Evolutionary conservation across 129 eudicot species (phyloP).

Genomic region (Deinandra increscens): DNA sequence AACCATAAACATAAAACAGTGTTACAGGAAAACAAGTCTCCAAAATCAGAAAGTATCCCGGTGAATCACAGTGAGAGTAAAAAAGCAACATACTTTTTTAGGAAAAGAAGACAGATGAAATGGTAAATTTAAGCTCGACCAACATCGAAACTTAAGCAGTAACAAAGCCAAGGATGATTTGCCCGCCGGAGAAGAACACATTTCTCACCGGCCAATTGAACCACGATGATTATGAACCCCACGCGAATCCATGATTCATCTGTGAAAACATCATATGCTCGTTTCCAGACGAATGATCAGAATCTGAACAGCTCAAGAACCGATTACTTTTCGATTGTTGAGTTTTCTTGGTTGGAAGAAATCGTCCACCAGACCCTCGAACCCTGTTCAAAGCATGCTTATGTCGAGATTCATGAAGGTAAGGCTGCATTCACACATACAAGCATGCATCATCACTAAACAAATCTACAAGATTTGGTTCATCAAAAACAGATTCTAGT

Average conservation of each 20-base stretch:
- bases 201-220: constrained; percentile 46
- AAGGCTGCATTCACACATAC: constrained; percentile 41
- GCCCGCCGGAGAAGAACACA: constrained; percentile 50
- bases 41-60: constrained; percentile 5
- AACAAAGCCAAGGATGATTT: constrained; percentile 98
- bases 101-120: constrained; percentile 12
- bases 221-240: constrained; percentile 40
- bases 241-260: constrained; percentile 35
- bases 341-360: constrained; percentile 40
- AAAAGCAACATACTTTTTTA: neutral
- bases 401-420: constrained; percentile 67
- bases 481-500: neutral
- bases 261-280: constrained; percentile 2
- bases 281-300: constrained; percentile 27
- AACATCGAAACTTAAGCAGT: constrained; percentile 29
- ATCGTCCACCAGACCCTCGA: constrained; percentile 59
- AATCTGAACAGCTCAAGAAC: constrained; percentile 13
- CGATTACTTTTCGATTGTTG: constrained; percentile 32
- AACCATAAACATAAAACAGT: too few species aligned
- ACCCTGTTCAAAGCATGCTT: constrained; percentile 58
- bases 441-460: neutral
- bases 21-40: too few species aligned
- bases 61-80: constrained; percentile 12
- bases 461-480: neutral
- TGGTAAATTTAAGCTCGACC: constrained; percentile 20